phyloP scores from a whole-genome alignment of 805 yeast genomes.

The Starmerella davenportii region DNA sequence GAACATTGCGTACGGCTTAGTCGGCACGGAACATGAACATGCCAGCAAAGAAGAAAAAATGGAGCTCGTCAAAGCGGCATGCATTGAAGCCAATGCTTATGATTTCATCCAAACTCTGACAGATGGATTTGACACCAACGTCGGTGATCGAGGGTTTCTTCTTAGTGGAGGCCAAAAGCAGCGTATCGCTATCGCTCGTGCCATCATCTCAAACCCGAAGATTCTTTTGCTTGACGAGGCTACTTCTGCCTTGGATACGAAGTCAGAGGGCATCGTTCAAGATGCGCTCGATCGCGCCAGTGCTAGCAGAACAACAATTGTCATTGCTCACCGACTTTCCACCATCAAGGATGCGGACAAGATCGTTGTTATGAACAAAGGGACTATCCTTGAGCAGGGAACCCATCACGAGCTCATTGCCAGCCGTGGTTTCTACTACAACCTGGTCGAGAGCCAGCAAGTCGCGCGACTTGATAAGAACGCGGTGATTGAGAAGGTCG shows the following conservation, averaged over 20 bases:
- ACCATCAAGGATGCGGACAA: slow-evolving; percentile 40
- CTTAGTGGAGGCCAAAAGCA: slow-evolving; percentile 60
- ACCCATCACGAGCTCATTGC: slow-evolving; percentile 25
- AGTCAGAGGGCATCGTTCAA: slow-evolving; percentile 27
- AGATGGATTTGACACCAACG: slow-evolving; percentile 62
- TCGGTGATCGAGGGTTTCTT: slow-evolving; percentile 39
- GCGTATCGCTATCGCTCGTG: slow-evolving; percentile 53
- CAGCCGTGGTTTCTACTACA: slow-evolving; percentile 18
- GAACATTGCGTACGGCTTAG: slow-evolving; percentile 70
- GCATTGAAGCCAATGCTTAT: slow-evolving; percentile 26
- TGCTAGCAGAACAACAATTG: slow-evolving; percentile 31
- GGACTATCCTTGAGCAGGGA: slow-evolving; percentile 34
- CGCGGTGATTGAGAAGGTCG: slow-evolving; percentile 10
- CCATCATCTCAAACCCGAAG: slow-evolving; percentile 43
- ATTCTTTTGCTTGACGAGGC: slow-evolving; percentile 47
- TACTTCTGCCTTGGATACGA: slow-evolving; percentile 41
- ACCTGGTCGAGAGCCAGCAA: slow-evolving; percentile 25
- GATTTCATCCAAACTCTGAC: slow-evolving; percentile 41
- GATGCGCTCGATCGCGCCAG: slow-evolving; percentile 26
- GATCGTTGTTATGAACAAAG: slow-evolving; percentile 33
- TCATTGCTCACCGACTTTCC: slow-evolving; percentile 40
- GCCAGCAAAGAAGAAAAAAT: slow-evolving; percentile 25
- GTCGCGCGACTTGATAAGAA: slow-evolving; percentile 11
- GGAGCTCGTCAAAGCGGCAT: slow-evolving; percentile 24
- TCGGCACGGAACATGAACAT: slow-evolving; percentile 49